Evolutionary conservation across 2,329 filamentous ascomycete genomes (phyloP).

Genomic region (Penicillium sp.): DNA sequence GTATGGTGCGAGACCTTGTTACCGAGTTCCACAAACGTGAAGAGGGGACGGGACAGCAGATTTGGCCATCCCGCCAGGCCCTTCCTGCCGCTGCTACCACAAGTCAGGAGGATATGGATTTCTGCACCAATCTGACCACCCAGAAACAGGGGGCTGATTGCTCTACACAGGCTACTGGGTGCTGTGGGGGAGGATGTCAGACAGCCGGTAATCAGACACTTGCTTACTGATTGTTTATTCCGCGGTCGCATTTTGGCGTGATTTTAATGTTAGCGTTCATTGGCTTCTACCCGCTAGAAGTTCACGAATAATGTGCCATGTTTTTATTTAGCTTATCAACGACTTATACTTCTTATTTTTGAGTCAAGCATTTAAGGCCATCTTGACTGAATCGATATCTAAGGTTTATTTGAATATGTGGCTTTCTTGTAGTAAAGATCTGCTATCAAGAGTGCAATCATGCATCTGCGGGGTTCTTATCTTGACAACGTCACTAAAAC

Average conservation of each 20-base stretch:
- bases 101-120: constrained; percentile 33
- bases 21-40: constrained; percentile 50
- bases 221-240: constrained; percentile 11
- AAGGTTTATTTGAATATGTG: background rate
- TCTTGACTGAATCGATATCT: background rate
- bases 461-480: background rate
- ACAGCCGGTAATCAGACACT: constrained; percentile 18
- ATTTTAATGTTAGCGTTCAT: constrained; percentile 2
- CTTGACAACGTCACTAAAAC: background rate
- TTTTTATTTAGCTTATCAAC: background rate
- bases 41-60: constrained; percentile 46
- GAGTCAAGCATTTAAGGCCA: background rate
- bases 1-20: constrained; percentile 50
- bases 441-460: background rate
- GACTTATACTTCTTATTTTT: background rate
- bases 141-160: constrained; percentile 15
- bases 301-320: background rate
- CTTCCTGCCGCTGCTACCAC: constrained; percentile 27
- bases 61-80: constrained; percentile 52
- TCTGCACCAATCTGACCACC: constrained; percentile 27
- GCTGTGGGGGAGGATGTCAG: constrained; percentile 23
- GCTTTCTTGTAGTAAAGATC: background rate
- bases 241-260: background rate
- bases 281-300: background rate
- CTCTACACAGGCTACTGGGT: constrained; percentile 14